A percentile compares a stretch with the other conserved stretches of the same genome.
Evolutionary conservation across 768 basidiomycete species (phyloP).

Genomic region (Lactarius evosmus): DNA sequence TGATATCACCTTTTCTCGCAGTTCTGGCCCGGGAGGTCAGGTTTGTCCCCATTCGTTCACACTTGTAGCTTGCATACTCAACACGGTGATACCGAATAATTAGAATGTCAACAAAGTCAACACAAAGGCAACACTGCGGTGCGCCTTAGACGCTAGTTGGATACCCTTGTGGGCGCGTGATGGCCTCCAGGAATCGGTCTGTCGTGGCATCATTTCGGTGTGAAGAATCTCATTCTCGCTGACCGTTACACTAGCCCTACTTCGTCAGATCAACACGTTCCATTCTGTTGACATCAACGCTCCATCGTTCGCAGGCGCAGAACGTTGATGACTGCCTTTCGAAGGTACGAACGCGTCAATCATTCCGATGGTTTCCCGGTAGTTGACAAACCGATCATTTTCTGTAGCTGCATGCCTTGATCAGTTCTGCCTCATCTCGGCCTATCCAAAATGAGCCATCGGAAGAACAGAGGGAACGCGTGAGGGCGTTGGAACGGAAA

Average conservation of each 20-base stretch:
- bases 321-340: conserved; percentile 69
- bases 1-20: conserved; percentile 66
- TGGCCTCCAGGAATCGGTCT: conserved; percentile 47
- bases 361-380: conserved; percentile 17
- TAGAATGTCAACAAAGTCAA: conserved; percentile 91
- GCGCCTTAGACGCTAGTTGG: conserved; percentile 56
- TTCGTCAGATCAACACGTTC: conserved; percentile 67
- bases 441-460: conserved; percentile 53
- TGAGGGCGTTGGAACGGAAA: conserved; percentile 43
- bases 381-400: conserved; percentile 9
- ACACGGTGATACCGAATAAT: conserved; percentile 33
- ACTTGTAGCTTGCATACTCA: neutral
- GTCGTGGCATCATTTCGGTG: conserved; percentile 30
- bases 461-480: conserved; percentile 53
- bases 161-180: conserved; percentile 65
- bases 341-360: conserved; percentile 47
- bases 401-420: conserved; percentile 50
- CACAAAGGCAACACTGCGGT: conserved; percentile 70
- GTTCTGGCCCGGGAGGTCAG: conserved; percentile 85
- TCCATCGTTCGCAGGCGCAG: conserved; percentile 71
- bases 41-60: conserved; percentile 37
- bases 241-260: conserved; percentile 44
- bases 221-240: neutral
- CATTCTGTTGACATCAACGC: conserved; percentile 64
- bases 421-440: conserved; percentile 46